These are phyloP conservation scores for Musa acuminata DNA, from an alignment of 176 grass and related monocot species.

Conservation along the genomic window DNA sequence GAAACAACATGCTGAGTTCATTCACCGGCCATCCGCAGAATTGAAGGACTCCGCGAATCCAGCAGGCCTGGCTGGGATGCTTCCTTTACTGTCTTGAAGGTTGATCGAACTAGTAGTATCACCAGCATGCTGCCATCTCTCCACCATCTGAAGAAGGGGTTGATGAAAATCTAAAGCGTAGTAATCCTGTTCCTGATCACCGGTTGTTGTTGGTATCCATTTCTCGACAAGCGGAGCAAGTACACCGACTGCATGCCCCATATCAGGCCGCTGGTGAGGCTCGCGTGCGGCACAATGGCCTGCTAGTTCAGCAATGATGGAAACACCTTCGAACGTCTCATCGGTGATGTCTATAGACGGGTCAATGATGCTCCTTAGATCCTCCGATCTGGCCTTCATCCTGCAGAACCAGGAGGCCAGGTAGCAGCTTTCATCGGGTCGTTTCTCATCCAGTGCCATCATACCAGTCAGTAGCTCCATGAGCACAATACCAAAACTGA, in stretches of 20 bases:
- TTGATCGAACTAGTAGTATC: conserved; percentile 39
- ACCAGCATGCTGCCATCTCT: conserved; percentile 78
- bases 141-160: conserved; percentile 88
- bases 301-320: conserved; percentile 62
- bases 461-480: conserved; percentile 88
- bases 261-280: conserved; percentile 68
- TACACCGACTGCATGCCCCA: conserved; percentile 63
- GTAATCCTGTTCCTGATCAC: conserved; percentile 58
- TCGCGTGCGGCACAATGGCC: conserved; percentile 74
- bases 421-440: conserved; percentile 60
- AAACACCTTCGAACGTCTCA: conserved; percentile 64
- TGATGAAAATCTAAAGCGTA: conserved; percentile 71
- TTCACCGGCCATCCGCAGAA: conserved; percentile 84
- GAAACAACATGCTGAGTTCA: background rate
- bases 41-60: conserved; percentile 90
- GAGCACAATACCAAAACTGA: conserved; percentile 89
- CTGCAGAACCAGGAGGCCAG: conserved; percentile 65
- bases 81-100: conserved; percentile 80
- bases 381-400: conserved; percentile 47
- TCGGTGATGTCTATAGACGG: conserved; percentile 38
- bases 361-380: conserved; percentile 54
- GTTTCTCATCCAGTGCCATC: conserved; percentile 64
- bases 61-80: conserved; percentile 71
- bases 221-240: conserved; percentile 82
- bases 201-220: conserved; percentile 49